phyloP scores from a whole-genome alignment of 1,284 basidiomycete species.

The Heterobasidion irregulare region DNA sequence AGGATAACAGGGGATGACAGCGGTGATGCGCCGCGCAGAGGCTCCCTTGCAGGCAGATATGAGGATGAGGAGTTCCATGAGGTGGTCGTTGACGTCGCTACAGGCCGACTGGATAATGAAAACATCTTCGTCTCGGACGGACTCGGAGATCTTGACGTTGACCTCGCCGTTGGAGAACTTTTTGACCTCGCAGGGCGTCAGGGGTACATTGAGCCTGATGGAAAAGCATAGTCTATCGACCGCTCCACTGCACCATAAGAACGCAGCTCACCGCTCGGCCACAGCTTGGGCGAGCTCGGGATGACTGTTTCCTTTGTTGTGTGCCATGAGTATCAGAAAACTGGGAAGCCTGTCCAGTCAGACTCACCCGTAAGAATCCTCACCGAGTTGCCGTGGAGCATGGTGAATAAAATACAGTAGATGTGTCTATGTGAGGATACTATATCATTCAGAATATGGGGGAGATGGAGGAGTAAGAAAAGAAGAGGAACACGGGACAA shows the following conservation, averaged over 20 bases:
- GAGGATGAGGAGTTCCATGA: slow-evolving; percentile 89
- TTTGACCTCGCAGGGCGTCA: slow-evolving; percentile 88
- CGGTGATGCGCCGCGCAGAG: slow-evolving; percentile 93
- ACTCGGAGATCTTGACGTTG: slow-evolving; percentile 88
- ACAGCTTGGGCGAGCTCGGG: slow-evolving; percentile 93
- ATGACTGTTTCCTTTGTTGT: slow-evolving; percentile 85
- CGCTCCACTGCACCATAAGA: slow-evolving; percentile 33
- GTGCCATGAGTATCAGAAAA: slow-evolving; percentile 10
- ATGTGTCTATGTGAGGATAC: not conserved
- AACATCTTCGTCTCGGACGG: slow-evolving; percentile 94
- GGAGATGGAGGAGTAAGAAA: not conserved
- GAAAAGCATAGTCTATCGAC: slow-evolving; percentile 25
- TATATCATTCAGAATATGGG: not conserved
- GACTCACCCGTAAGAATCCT: slow-evolving; percentile 82
- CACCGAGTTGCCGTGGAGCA: slow-evolving; percentile 92
- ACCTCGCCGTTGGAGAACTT: slow-evolving; percentile 97
- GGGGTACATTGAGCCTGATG: slow-evolving; percentile 80
- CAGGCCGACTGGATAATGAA: slow-evolving; percentile 91
- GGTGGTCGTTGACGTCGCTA: slow-evolving; percentile 74
- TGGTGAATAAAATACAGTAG: slow-evolving; percentile 19
- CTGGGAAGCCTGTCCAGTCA: slow-evolving; percentile 3
- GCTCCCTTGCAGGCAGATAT: slow-evolving; percentile 96
- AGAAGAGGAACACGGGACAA: not conserved
- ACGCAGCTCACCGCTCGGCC: slow-evolving; percentile 84
- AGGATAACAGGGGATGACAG: slow-evolving; percentile 96